Evolutionary conservation across 1,139 yeast genomes (phyloP).

Genomic region (Taphrina betulina): DNA sequence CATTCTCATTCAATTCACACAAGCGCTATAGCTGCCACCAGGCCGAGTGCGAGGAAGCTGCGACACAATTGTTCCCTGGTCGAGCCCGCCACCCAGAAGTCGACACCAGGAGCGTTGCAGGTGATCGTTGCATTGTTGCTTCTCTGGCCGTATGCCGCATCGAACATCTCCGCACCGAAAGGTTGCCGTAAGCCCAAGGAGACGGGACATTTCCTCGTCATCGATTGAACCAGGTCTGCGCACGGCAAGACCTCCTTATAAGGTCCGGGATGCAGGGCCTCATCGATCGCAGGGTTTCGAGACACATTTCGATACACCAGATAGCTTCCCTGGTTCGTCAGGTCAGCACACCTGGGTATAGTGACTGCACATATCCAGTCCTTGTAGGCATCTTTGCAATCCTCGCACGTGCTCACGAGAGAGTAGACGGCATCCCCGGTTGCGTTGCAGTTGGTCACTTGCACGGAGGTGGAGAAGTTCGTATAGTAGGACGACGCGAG

Average conservation of each 20-base stretch:
- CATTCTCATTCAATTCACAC: no score
- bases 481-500: slow-evolving; percentile 57
- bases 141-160: slow-evolving; percentile 32
- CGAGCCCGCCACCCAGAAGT: slow-evolving; percentile 29
- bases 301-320: slow-evolving; percentile 51
- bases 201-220: slow-evolving; percentile 82
- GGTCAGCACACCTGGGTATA: slow-evolving; percentile 77
- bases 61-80: no score
- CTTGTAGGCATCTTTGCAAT: slow-evolving; percentile 70
- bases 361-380: slow-evolving; percentile 89
- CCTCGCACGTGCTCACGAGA: slow-evolving; percentile 64
- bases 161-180: slow-evolving; percentile 36
- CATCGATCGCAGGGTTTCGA: slow-evolving; percentile 53
- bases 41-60: no score
- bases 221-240: slow-evolving; percentile 69
- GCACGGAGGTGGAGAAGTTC: slow-evolving; percentile 74
- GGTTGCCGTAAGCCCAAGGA: slow-evolving; percentile 77
- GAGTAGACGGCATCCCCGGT: slow-evolving; percentile 68
- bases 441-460: slow-evolving; percentile 75
- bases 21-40: no score
- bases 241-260: slow-evolving; percentile 89
- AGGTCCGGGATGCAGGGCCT: slow-evolving; percentile 58
- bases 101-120: slow-evolving; percentile 36
- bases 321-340: slow-evolving; percentile 12
- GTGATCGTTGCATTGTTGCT: slow-evolving; percentile 29